Evolutionary conservation across 768 basidiomycete genomes (phyloP).

Genomic region (Suillus ampliporus): DNA sequence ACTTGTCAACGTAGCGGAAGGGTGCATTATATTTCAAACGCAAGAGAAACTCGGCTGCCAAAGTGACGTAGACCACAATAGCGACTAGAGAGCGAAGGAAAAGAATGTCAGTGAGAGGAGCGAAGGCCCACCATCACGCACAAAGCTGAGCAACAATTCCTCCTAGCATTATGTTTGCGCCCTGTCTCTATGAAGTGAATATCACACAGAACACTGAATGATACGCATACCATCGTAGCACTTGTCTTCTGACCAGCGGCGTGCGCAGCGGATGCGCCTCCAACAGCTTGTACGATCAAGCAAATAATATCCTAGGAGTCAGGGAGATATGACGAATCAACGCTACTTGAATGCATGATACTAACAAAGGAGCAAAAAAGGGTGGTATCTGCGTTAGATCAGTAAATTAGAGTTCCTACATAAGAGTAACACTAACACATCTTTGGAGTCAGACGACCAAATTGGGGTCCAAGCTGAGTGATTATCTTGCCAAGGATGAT

Average conservation of each 20-base stretch:
- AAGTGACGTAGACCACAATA: slow-evolving; percentile 48
- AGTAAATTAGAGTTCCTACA: background rate
- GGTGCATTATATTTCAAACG: slow-evolving; percentile 47
- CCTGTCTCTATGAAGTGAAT: slow-evolving; percentile 32
- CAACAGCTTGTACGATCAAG: slow-evolving; percentile 46
- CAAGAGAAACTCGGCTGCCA: slow-evolving; percentile 51
- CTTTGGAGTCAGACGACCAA: slow-evolving; percentile 50
- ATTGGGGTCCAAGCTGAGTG: slow-evolving; percentile 47
- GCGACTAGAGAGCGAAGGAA: slow-evolving; percentile 36
- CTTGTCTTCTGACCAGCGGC: slow-evolving; percentile 34
- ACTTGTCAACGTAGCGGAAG: slow-evolving; percentile 19
- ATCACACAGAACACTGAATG: background rate
- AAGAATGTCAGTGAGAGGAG: slow-evolving; percentile 23
- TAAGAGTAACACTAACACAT: slow-evolving; percentile 25
- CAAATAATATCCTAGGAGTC: slow-evolving; percentile 40
- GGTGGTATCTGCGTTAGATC: slow-evolving; percentile 15
- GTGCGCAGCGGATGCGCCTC: slow-evolving; percentile 52
- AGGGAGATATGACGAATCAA: background rate
- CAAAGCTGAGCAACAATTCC: slow-evolving; percentile 68
- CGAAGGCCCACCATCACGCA: slow-evolving; percentile 32
- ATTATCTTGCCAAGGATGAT: slow-evolving; percentile 57
- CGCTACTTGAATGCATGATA: background rate
- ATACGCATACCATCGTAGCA: slow-evolving; percentile 16
- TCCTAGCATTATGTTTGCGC: slow-evolving; percentile 61
- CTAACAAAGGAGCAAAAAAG: slow-evolving; percentile 20